Conservation (phyloP, 352 stramenopile genomes). For the Phytophthora sojae region DNA sequence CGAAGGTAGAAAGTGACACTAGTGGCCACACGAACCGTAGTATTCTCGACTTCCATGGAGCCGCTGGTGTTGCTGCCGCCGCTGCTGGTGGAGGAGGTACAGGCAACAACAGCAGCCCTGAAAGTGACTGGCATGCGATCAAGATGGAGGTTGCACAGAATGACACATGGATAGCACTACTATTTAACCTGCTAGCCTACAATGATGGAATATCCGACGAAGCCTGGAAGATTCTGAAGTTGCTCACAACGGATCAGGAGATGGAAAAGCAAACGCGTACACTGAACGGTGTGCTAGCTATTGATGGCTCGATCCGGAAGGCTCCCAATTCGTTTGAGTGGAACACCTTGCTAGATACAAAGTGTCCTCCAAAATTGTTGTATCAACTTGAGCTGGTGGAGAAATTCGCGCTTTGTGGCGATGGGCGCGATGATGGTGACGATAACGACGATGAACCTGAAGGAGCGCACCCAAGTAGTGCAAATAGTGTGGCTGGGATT, state of each 20-base stretch:
- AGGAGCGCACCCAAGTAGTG: conserved; percentile 5
- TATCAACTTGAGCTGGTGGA: conserved; percentile 78
- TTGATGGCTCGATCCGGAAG: conserved; percentile 74
- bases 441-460: conserved; percentile 29
- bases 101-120: conserved; percentile 49
- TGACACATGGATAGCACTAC: conserved; percentile 41
- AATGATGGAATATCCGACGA: conserved; percentile 65
- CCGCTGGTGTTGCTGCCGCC: conserved; percentile 32
- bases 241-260: conserved; percentile 61
- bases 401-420: conserved; percentile 59
- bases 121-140: conserved; percentile 75
- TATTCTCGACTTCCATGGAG: conserved; percentile 50
- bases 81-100: conserved; percentile 37
- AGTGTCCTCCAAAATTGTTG: conserved; percentile 64
- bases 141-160: conserved; percentile 72
- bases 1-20: conserved; percentile 74
- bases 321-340: conserved; percentile 57
- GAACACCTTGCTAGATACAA: conserved; percentile 63
- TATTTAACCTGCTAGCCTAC: conserved; percentile 65
- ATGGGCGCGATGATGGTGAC: conserved; percentile 30
- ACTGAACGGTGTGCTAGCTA: conserved; percentile 66
- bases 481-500: conserved; percentile 6
- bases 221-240: conserved; percentile 80
- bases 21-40: conserved; percentile 57
- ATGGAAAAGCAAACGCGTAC: conserved; percentile 82